Conservation (phyloP, 1,139 yeast genomes). For the Sugiyamaella sp. region DNA sequence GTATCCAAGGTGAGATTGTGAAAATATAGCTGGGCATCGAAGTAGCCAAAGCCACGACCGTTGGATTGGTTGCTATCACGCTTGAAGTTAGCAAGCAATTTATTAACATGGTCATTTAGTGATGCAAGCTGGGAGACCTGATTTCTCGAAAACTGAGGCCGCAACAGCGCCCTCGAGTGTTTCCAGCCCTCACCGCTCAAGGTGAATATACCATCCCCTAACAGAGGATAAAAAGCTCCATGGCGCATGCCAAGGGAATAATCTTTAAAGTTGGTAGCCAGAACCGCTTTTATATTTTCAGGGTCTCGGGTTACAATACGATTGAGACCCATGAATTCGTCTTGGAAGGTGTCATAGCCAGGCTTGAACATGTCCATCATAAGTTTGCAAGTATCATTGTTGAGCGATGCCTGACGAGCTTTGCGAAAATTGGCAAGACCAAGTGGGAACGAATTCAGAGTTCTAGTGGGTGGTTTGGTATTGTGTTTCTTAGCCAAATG, state of each 20-base stretch:
- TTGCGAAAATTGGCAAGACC: constrained; percentile 10
- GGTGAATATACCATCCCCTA: constrained; percentile 61
- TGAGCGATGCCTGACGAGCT: constrained; percentile 2
- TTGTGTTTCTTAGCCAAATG: constrained; percentile 10
- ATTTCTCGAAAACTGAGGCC: constrained; percentile 59
- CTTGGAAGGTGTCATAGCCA: constrained; percentile 10
- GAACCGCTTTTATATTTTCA: constrained; percentile 44
- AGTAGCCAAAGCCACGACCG: constrained; percentile 25
- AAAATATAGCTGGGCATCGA: constrained; percentile 55
- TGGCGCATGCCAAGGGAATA: constrained; percentile 49
- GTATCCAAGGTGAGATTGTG: constrained; percentile 58
- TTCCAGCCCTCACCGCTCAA: constrained; percentile 59
- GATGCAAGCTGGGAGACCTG: constrained; percentile 54
- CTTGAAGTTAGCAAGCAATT: constrained; percentile 22
- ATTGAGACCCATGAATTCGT: constrained; percentile 9
- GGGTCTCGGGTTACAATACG: constrained; percentile 48
- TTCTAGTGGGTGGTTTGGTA: constrained; percentile 4
- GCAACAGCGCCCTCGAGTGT: constrained; percentile 57
- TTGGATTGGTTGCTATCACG: constrained; percentile 10
- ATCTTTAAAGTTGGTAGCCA: constrained; percentile 37
- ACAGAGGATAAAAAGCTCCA: constrained; percentile 47
- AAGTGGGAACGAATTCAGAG: constrained; percentile 6
- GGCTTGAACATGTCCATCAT: constrained; percentile 2
- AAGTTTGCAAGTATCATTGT: constrained; percentile 1
- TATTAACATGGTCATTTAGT: constrained; percentile 34